phyloP scores from a whole-genome alignment of 148 eudicot genomes.

The Nepenthes gracilis region DNA sequence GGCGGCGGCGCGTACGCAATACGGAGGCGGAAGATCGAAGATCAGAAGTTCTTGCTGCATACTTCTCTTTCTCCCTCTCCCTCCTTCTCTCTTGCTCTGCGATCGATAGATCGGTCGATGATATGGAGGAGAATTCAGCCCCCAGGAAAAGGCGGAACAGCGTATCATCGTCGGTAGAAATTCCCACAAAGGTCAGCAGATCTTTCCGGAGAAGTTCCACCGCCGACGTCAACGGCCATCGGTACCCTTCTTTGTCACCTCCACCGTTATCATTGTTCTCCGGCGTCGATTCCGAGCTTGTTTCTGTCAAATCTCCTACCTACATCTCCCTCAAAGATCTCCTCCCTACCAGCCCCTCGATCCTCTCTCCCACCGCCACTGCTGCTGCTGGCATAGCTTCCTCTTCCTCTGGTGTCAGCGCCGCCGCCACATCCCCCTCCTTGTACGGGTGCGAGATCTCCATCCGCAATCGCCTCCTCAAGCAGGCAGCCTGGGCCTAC shows the following conservation, averaged over 20 bases:
- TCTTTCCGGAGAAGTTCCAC: not conserved
- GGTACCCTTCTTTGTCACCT: not conserved
- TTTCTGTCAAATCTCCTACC: slow-evolving; percentile 25
- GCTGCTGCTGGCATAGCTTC: not conserved
- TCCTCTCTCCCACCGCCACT: slow-evolving; percentile 31
- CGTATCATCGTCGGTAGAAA: too few species aligned
- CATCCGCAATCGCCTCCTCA: slow-evolving; percentile 73
- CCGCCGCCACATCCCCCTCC: slow-evolving; percentile 5
- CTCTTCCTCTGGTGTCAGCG: not conserved
- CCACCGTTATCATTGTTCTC: slow-evolving; percentile 18
- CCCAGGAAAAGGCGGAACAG: too few species aligned
- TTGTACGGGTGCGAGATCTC: slow-evolving; percentile 44
- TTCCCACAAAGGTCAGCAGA: too few species aligned
- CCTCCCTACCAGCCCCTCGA: slow-evolving; percentile 26
- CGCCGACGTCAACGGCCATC: slow-evolving; percentile 10
- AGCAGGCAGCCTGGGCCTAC: slow-evolving; percentile 98
- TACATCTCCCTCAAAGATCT: slow-evolving; percentile 64
- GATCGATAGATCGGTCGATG: too few species aligned
- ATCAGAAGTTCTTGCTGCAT: too few species aligned
- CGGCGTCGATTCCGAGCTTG: slow-evolving; percentile 31
- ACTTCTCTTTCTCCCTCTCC: too few species aligned
- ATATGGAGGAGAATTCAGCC: too few species aligned
- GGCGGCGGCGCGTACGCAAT: too few species aligned
- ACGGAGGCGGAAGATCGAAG: too few species aligned
- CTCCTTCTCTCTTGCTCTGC: too few species aligned